Base-by-base conservation (phyloP, 768 basidiomycete species). In the Rickenella mellea region DNA sequence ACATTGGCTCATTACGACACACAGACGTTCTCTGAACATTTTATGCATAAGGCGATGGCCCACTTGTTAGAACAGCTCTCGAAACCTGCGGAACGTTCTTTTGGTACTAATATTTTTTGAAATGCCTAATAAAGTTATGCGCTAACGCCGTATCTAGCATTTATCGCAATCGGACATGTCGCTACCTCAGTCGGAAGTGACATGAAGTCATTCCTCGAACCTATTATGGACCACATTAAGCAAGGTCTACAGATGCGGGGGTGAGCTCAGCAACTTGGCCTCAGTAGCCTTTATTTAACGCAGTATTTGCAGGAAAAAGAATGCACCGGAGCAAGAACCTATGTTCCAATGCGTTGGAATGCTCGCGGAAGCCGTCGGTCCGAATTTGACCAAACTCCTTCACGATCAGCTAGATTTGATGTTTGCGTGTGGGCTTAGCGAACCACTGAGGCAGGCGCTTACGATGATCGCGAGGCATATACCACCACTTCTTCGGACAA, bases 261-360 rank as follows among this genome's bases (percentile, higher is more conserved):
- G 91, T 92, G 55, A 48, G 73, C 54, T 11, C 3, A 1, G n/a
- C 21, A 5, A 59, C 51, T 22, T 12, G 17, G 11, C 17, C 27
- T 33, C 31, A 2, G 36, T 42, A 33, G 4, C 40, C 20, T 41
- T 31, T 37, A 19, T 19, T 11, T 37, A 12, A 26, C 27, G 11
- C n/a, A 24, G 19, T 28, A 9, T n/a, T 26, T 38, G 27, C 43
- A 82, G 78, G 44, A 80, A 82, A 55, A 94, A 92, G 70, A 92
- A 90, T 55, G 87, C 91, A 1, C 86, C 88, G 2, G 81, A 83
- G 12, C 93, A 97, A 60, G 91, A 91, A 49, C 85, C 93, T 0
- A 91, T 98, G 45, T 98, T 99, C 56, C 89, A 97, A 69, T 98
- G 96, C 61, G 76, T 99, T 45, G 90, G 90, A 27, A 94, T 97